Evolutionary conservation across 208 protist genomes (phyloP), one percentile per base, ranked within the genome.

Genomic region (Crithidia fasciculata): DNA sequence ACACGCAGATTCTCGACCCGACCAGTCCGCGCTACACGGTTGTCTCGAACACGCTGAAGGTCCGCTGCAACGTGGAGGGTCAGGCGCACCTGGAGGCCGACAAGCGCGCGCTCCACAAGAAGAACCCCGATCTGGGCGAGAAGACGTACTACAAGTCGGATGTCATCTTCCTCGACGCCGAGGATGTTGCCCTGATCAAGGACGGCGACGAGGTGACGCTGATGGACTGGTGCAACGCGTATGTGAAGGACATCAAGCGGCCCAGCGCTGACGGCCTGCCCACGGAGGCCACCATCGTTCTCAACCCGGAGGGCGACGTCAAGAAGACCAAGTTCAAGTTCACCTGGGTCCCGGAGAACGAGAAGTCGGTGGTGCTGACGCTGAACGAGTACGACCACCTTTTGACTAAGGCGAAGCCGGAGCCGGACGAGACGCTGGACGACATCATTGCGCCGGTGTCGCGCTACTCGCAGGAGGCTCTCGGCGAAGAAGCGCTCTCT

Each of bases 321-420:
- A 99, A 99, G 82, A 96, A 92, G 62, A 99, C 99, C 53, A 98
- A 99, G 78, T 95, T 97, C 78, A 99, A 99, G 90, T 74, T 99
- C 8, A 99, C 97, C 10, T 99, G 98, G 98, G 74, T 99, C 10
- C 62, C 97, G 13, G 89, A 94, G 59, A 90, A 85, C 69, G 77
- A 87, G n/a, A 82, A 85, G 18, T 71, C 86, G 9, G 74, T 97
- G 10, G 36, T 77, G 37, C 82, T 99, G 10, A 75, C 82, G 18
- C 76, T 99, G 10, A 82, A 88, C 59, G 94, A 99, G 69, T 99
- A 96, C 87, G 99, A 98, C 80, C 90, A 99, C 73, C 74, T 99
- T 8, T 91, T 99, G 64, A 99, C 88, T 13, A 99, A 99, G 81
- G 83, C 89, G 70, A 99, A 99, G 78, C 74, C 99, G 7, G 98